phyloP scores from a whole-genome alignment of 106 monocot species.

The Acorus gramineus region DNA sequence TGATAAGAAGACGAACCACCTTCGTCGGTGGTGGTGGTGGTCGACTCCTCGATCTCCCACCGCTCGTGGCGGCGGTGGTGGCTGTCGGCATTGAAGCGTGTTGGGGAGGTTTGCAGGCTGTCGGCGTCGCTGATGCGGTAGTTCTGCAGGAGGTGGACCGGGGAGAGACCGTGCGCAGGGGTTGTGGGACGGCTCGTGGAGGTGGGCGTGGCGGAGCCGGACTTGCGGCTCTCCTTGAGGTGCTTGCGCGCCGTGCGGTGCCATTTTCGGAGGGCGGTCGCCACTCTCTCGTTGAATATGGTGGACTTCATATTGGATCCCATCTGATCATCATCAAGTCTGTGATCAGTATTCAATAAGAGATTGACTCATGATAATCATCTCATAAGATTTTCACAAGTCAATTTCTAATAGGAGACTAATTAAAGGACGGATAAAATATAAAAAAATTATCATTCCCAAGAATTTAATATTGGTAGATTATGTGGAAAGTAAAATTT shows the following conservation, averaged over 20 bases:
- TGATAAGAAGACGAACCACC: conserved; percentile 10
- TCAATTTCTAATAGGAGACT: too few relatives aligned
- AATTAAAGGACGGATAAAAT: too few relatives aligned
- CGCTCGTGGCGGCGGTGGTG: background rate
- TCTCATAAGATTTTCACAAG: too few relatives aligned
- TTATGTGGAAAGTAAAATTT: too few relatives aligned
- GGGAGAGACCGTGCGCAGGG: conserved; percentile 18
- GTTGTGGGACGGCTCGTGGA: conserved; percentile 19
- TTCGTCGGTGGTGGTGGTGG: background rate
- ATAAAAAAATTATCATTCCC: too few relatives aligned
- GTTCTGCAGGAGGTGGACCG: conserved; percentile 27
- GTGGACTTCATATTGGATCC: conserved; percentile 32
- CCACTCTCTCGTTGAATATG: conserved; percentile 33
- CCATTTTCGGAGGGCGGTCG: conserved; percentile 22
- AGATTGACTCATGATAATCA: too few relatives aligned
- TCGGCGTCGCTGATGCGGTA: conserved; percentile 5
- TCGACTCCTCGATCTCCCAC: background rate
- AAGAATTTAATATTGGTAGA: too few relatives aligned
- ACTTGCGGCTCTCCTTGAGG: conserved; percentile 24
- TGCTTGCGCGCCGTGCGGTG: conserved; percentile 20
- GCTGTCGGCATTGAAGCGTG: background rate
- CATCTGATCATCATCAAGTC: conserved; percentile 13
- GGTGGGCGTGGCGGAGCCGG: conserved; percentile 12
- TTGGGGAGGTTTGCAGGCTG: conserved; percentile 17
- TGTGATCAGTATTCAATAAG: too few relatives aligned